Percentiles rank a stretch among this genome's conserved stretches.
These are phyloP conservation scores for Cladobotryum mycophilum DNA, from an alignment of 2,329 filamentous ascomycete species.

Conservation along the genomic window DNA sequence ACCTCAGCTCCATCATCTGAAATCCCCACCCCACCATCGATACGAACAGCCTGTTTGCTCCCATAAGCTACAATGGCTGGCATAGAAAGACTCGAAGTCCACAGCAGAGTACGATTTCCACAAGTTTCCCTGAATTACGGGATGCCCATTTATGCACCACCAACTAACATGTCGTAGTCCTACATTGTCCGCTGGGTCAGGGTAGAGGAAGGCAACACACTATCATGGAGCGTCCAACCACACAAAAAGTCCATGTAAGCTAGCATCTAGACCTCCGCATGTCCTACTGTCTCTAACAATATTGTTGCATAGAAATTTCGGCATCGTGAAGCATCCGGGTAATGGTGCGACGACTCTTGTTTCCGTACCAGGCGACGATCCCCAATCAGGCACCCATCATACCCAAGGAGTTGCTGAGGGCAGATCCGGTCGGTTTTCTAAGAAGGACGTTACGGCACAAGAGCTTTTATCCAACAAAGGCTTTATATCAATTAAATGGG, in stretches of 20 bases:
- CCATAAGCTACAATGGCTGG: constrained; percentile 60
- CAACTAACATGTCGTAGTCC: constrained; percentile 54
- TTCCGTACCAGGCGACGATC: constrained; percentile 37
- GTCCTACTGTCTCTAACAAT: not conserved
- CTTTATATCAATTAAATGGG: constrained; percentile 71
- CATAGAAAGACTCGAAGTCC: constrained; percentile 94
- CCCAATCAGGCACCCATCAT: constrained; percentile 43
- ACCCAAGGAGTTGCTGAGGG: constrained; percentile 36
- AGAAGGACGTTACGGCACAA: constrained; percentile 56
- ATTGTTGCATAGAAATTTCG: constrained; percentile 65
- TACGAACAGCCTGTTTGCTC: not conserved
- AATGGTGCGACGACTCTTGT: constrained; percentile 48
- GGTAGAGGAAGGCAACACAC: constrained; percentile 81
- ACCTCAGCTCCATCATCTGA: constrained; percentile 1
- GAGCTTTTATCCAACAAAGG: constrained; percentile 60
- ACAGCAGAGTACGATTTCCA: constrained; percentile 70
- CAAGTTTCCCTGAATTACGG: not conserved
- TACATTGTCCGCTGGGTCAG: constrained; percentile 98
- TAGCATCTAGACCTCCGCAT: not conserved
- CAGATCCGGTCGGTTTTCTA: constrained; percentile 43
- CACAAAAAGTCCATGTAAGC: constrained; percentile 89
- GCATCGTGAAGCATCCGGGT: constrained; percentile 94
- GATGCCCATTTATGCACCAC: constrained; percentile 9
- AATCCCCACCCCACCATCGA: not conserved
- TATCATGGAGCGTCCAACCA: constrained; percentile 96